Base-by-base conservation (phyloP, 140 eudicot genomes). In the Ambrosia hybrid region DNA sequence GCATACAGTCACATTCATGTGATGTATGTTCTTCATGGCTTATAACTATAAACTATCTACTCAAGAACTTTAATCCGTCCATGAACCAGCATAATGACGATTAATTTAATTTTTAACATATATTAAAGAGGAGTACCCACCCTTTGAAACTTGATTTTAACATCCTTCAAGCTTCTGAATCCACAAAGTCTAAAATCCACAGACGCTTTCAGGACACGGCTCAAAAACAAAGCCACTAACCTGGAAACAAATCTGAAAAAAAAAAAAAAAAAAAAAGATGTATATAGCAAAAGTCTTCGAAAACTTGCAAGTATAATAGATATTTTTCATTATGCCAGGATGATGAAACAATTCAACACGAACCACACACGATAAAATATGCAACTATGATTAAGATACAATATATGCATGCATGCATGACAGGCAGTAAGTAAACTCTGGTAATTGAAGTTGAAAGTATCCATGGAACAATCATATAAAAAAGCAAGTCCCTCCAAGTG, bases 131-230 rank as follows among this genome's bases (percentile, higher is more conserved):
- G 30, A 45, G 65, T 73, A 92, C 96, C 92, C 87, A 92, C 98
- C 92, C 87, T 92, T 73, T 84, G 83, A 74, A 92, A 89, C 79
- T 85, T 89, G 81, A 92, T 77, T 75, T 65, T 85, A 45, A 92
- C 79, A 83, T 92, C 96, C 84, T 87, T 87, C 73, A 89, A 79
- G 75, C 87, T 74, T 89, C 92, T 87, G 96, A 95, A 92, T 73
- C 98, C 98, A 58, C 92, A 74, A 73, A 92, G 82, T 46, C 92
- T 88, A 69, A 89, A 89, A 73, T 77, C 87, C 46, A 92, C 91
- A 6, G 96, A 92, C 75, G 95, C 96, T 70, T 91, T 91, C 81
- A 92, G 68, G 60, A 81, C 78, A 70, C 88, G 92, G 82, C 98
- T 87, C 76, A 92, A 82, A 78, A 88, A 66, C 81, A 79, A 78